Percentiles rank a stretch among this genome's conserved stretches.
Evolutionary conservation across 257 asterid genomes (phyloP).

Genomic region (Fraxinus americana): DNA sequence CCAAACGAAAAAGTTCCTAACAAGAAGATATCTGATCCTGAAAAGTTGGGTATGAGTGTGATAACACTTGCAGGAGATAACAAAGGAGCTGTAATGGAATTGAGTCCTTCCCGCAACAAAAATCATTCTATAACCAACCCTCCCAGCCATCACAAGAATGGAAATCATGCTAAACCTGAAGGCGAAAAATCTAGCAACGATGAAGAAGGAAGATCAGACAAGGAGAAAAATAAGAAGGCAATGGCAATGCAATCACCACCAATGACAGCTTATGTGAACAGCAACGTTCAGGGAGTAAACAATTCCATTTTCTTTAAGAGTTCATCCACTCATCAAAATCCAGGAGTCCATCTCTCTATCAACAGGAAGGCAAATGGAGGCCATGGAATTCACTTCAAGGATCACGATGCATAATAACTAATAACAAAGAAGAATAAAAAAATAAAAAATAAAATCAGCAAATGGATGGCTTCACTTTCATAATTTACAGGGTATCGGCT

Average conservation of each 20-base stretch:
- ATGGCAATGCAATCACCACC: conserved; percentile 33
- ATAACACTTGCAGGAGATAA: conserved; percentile 78
- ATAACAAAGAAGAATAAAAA: background rate
- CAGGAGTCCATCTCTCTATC: conserved; percentile 70
- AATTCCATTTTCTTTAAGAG: conserved; percentile 59
- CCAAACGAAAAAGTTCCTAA: conserved; percentile 27
- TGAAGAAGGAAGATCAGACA: conserved; percentile 15
- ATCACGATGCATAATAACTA: background rate
- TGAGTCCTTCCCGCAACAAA: conserved; percentile 45
- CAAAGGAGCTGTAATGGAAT: conserved; percentile 77
- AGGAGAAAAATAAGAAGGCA: conserved; percentile 27
- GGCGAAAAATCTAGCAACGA: conserved; percentile 34
- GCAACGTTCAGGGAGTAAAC: conserved; percentile 83
- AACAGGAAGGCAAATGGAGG: conserved; percentile 28
- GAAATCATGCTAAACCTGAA: background rate
- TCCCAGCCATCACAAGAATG: conserved; percentile 16
- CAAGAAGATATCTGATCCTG: conserved; percentile 36
- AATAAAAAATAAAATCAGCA: background rate
- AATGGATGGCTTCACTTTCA: background rate
- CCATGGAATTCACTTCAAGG: background rate
- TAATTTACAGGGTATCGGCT: background rate
- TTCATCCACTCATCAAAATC: conserved; percentile 46
- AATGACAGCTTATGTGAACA: conserved; percentile 50
- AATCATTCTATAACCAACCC: conserved; percentile 9
- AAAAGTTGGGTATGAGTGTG: conserved; percentile 44